These are phyloP conservation scores for Nannizzia gypsea DNA, from an alignment of 2,329 filamentous ascomycete species.

Conservation along the genomic window DNA sequence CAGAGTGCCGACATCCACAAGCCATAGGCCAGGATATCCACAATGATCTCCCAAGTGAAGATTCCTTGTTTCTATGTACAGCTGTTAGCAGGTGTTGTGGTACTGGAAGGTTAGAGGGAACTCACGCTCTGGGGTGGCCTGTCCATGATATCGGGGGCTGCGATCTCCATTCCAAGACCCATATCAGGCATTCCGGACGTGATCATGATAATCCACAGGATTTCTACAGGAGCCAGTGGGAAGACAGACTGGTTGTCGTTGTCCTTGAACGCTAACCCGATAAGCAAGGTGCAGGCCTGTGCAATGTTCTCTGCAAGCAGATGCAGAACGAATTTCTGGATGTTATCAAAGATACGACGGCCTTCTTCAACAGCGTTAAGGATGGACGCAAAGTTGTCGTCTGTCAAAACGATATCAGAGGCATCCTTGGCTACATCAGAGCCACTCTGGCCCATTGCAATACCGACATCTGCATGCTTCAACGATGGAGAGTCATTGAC, in stretches of 20 bases:
- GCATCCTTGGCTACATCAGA: constrained; percentile 77
- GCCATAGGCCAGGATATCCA: constrained; percentile 72
- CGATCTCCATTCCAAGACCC: constrained; percentile 69
- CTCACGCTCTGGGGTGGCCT: constrained; percentile 58
- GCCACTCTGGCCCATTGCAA: constrained; percentile 71
- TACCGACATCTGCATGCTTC: constrained; percentile 71
- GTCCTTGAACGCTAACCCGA: constrained; percentile 74
- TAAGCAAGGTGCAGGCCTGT: constrained; percentile 67
- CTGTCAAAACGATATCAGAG: constrained; percentile 31
- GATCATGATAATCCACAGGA: constrained; percentile 91
- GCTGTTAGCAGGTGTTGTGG: not conserved
- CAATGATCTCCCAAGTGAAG: constrained; percentile 64
- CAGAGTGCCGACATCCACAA: constrained; percentile 63
- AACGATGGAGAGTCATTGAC: constrained; percentile 79
- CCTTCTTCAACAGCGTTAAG: constrained; percentile 74
- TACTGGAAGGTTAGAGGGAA: not conserved
- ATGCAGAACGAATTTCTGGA: constrained; percentile 77
- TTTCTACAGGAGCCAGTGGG: constrained; percentile 72
- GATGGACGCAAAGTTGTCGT: constrained; percentile 59
- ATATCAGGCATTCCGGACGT: constrained; percentile 82
- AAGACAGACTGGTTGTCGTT: constrained; percentile 61
- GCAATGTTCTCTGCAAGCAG: constrained; percentile 71
- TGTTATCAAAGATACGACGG: constrained; percentile 77
- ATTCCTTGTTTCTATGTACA: constrained; percentile 46
- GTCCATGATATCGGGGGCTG: constrained; percentile 63